Evolutionary conservation across 352 stramenopile genomes (phyloP), one percentile per base, ranked within the genome.

Genomic region (Blastocystis sp.): DNA sequence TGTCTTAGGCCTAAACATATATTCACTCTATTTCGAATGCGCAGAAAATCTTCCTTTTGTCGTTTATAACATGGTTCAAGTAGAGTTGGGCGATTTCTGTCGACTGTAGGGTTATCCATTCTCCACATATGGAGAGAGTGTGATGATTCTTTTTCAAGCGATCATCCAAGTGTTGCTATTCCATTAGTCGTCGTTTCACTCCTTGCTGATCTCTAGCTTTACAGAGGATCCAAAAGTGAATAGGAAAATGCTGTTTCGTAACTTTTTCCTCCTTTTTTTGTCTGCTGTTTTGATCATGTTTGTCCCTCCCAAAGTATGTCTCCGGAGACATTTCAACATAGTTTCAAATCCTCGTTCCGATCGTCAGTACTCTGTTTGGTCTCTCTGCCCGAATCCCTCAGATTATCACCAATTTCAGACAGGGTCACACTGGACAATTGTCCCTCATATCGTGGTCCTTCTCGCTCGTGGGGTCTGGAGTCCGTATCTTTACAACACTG

Each of bases 1-100:
- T 78, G 94, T 95, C 62, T 95, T 93, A 62, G 94, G 94, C 0
- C 92, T 96, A 75, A 96, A 93, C 37, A 93, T 94, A 8, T 91
- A 93, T 41, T 94, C 93, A 39, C 95, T 96, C 90, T 96, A 96
- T 92, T 94, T 96, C 91, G 94, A 96, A 59, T 87, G 94, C 37
- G 90, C 95, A 69, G 92, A 95, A 24, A 95, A 94, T 90, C 85
- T 94, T 53, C 95, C 93, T 37, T 92, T 91, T 76, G 93, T 94
- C 34, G 91, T 94, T 56, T 96, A 96, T 92, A 95, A 96, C 39
- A 50, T 68, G 9, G 50, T 65, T 47, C 55, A 85, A 13, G 73
- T 85, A 5, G 18, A 34, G 34, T 20, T 24, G 13, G 59, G 0
- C n/a, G 20, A 18, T 24, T 4, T 78, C 50, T 11, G 3, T 78